Evolutionary conservation across 192 early-diverging fungal species (phyloP).

Genomic region (Fimicolochytrium jonesii): DNA sequence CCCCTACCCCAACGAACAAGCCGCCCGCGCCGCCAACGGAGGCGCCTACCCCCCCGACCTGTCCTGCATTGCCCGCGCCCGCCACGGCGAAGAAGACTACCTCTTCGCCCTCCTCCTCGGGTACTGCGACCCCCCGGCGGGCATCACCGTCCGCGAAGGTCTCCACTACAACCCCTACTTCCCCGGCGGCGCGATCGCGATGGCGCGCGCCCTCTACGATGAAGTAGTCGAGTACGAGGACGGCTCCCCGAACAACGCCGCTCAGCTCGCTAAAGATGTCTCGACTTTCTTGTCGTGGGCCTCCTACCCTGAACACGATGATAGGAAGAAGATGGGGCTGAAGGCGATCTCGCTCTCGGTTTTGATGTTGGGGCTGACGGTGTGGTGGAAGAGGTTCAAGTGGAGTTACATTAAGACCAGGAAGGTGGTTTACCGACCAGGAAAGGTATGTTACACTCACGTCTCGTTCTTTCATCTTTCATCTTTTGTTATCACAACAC

Average conservation of each 20-base stretch:
- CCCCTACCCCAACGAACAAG: slow-evolving; percentile 96
- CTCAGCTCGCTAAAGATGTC: slow-evolving; percentile 97
- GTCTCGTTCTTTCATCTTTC: no score
- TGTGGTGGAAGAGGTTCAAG: slow-evolving; percentile 93
- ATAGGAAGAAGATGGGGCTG: slow-evolving; percentile 93
- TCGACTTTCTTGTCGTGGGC: slow-evolving; percentile 91
- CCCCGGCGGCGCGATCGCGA: slow-evolving; percentile 95
- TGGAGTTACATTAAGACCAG: slow-evolving; percentile 86
- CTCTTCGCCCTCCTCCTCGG: slow-evolving; percentile 93
- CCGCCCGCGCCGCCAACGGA: slow-evolving; percentile 90
- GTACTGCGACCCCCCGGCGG: slow-evolving; percentile 90
- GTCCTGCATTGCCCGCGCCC: slow-evolving; percentile 88
- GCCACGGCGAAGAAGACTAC: slow-evolving; percentile 93
- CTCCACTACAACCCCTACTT: slow-evolving; percentile 99
- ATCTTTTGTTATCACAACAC: no score
- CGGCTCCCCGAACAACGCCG: slow-evolving; percentile 90
- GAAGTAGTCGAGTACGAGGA: slow-evolving; percentile 95
- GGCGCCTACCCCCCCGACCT: slow-evolving; percentile 95
- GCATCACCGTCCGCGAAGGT: slow-evolving; percentile 88
- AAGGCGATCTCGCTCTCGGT: slow-evolving; percentile 76
- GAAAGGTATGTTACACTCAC: no score
- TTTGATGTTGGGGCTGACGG: slow-evolving; percentile 66
- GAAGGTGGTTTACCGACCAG: slow-evolving; percentile 74
- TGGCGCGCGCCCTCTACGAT: slow-evolving; percentile 93
- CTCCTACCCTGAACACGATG: slow-evolving; percentile 95